Conservation (phyloP, 495 filamentous ascomycete genomes). For the Aeminium ludgeri region DNA sequence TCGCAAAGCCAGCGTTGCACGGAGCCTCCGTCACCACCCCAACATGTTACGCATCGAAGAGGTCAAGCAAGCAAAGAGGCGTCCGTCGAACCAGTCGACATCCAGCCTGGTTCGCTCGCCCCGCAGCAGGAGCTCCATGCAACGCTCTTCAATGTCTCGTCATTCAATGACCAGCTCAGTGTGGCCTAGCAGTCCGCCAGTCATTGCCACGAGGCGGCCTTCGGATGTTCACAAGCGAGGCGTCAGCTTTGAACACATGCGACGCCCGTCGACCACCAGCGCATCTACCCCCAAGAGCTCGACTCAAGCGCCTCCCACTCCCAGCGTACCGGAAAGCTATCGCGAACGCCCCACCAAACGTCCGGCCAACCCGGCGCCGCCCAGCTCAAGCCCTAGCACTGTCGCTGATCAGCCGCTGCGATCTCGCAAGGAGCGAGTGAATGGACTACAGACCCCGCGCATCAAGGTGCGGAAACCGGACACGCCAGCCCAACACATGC, state of each 20-base stretch:
- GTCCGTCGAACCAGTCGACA: conserved; percentile 8
- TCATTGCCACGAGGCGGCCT: conserved; percentile 33
- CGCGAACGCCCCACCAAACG: conserved; percentile 4
- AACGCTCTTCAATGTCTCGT: conserved; percentile 21
- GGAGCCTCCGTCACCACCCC: conserved; percentile 17
- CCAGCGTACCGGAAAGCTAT: conserved; percentile 8
- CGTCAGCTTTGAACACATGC: conserved; percentile 59
- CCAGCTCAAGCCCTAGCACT: conserved; percentile 12
- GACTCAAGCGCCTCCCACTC: conserved; percentile 13
- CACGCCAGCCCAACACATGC: conserved; percentile 35
- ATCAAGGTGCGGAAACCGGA: conserved; percentile 26
- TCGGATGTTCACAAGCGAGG: conserved; percentile 50
- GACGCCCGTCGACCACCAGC: conserved; percentile 22
- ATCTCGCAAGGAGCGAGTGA: conserved; percentile 18
- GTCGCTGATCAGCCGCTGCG: conserved; percentile 7
- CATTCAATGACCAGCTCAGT: conserved; percentile 37
- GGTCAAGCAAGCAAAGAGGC: conserved; percentile 13
- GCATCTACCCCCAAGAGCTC: conserved; percentile 8
- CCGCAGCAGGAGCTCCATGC: conserved; percentile 12
- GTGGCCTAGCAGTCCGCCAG: conserved; percentile 38
- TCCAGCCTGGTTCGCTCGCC: conserved; percentile 14
- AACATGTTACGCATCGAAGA: conserved; percentile 21
- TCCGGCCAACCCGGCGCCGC: background rate
- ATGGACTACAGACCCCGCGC: conserved; percentile 6
- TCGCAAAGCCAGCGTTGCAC: conserved; percentile 8